Evolutionary conservation across 345 rosid genomes (phyloP).

Genomic region (Syzygium jambos): DNA sequence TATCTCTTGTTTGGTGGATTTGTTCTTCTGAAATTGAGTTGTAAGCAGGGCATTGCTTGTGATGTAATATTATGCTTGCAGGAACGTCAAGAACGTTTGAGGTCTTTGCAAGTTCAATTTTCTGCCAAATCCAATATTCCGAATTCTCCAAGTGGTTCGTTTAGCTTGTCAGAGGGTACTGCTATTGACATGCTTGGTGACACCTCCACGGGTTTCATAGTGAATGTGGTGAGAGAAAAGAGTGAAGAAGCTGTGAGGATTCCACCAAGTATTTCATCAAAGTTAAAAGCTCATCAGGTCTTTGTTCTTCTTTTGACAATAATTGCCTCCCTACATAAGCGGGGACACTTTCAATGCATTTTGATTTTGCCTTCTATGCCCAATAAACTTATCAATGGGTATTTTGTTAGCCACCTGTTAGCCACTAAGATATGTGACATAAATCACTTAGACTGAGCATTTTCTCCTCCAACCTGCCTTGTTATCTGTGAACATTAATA

Average conservation of each 20-base stretch:
- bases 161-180: constrained; percentile 51
- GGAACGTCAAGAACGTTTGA: constrained; percentile 97
- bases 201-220: constrained; percentile 69
- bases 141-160: constrained; percentile 31
- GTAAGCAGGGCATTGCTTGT: constrained; percentile 7
- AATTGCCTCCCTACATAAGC: background rate
- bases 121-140: constrained; percentile 51
- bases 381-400: background rate
- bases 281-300: constrained; percentile 97
- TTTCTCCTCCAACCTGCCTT: background rate
- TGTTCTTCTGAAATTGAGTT: constrained; percentile 1
- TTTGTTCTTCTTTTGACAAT: background rate
- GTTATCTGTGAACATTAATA: background rate
- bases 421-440: background rate
- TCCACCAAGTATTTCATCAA: constrained; percentile 77
- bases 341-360: background rate
- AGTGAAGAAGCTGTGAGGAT: constrained; percentile 93
- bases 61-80: constrained; percentile 19
- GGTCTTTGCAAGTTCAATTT: constrained; percentile 67
- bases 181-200: constrained; percentile 78
- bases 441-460: background rate
- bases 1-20: constrained; percentile 11
- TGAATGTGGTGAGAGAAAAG: constrained; percentile 94
- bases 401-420: background rate
- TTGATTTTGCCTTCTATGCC: background rate